Percentiles rank a stretch among this genome's conserved stretches.
Evolutionary conservation across 805 yeast species (phyloP).

Genomic region (Candida pini): DNA sequence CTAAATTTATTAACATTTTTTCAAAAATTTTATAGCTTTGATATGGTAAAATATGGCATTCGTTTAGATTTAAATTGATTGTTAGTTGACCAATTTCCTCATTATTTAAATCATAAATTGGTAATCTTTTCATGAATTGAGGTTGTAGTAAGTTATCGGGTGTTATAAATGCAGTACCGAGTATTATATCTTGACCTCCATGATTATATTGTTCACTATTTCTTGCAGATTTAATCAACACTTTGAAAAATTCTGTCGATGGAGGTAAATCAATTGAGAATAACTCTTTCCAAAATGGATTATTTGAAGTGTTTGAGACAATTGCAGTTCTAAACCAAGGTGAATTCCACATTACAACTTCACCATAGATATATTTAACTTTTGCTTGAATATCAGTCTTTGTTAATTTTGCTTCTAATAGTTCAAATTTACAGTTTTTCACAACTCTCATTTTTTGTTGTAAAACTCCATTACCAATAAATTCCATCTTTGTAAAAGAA

Average conservation of each 20-base stretch:
- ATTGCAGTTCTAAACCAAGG: conserved; percentile 77
- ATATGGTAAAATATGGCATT: conserved; percentile 56
- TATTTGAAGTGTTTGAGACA: conserved; percentile 36
- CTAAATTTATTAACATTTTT: conserved; percentile 48
- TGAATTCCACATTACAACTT: conserved; percentile 63
- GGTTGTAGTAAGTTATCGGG: conserved; percentile 41
- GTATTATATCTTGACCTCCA: conserved; percentile 30
- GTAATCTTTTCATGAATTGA: conserved; percentile 17
- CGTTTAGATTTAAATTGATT: conserved; percentile 43
- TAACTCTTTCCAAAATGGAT: conserved; percentile 83
- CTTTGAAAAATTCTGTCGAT: conserved; percentile 45
- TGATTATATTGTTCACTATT: conserved; percentile 11
- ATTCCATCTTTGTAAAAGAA: conserved; percentile 59
- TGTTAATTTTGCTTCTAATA: conserved; percentile 60
- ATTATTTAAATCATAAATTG: conserved; percentile 18
- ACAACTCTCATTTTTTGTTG: conserved; percentile 44
- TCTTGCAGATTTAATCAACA: conserved; percentile 33
- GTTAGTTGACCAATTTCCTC: conserved; percentile 54
- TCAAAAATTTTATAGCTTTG: conserved; percentile 57
- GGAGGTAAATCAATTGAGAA: conserved; percentile 59
- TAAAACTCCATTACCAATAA: conserved; percentile 20
- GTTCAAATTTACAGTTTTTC: conserved; percentile 48
- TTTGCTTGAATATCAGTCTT: conserved; percentile 1
- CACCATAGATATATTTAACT: conserved; percentile 47
- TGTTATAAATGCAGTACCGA: conserved; percentile 52